Evolutionary conservation across 2,329 filamentous ascomycete species (phyloP).

Genomic region (Ascochyta rabiei): DNA sequence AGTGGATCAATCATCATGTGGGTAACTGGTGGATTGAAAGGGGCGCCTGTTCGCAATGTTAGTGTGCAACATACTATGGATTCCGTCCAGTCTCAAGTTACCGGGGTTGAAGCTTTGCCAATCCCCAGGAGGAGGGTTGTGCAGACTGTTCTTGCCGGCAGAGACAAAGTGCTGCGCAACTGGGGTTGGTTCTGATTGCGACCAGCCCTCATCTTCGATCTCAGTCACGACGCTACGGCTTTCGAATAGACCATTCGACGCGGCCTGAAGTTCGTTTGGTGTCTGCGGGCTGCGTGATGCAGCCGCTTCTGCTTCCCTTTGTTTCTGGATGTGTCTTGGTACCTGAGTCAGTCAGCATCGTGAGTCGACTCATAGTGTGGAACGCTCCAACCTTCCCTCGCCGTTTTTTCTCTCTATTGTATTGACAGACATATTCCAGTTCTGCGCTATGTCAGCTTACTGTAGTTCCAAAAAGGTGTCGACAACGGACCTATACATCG

Average conservation of each 20-base stretch:
- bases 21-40: slow-evolving; percentile 39
- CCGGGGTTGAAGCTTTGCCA: slow-evolving; percentile 41
- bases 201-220: slow-evolving; percentile 48
- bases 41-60: slow-evolving; percentile 23
- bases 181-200: slow-evolving; percentile 43
- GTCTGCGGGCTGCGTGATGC: slow-evolving; percentile 34
- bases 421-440: slow-evolving; percentile 87
- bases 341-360: slow-evolving; percentile 34
- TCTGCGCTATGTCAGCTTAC: slow-evolving; percentile 58
- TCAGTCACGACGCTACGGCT: slow-evolving; percentile 35
- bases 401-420: slow-evolving; percentile 90
- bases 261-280: slow-evolving; percentile 35
- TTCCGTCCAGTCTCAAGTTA: slow-evolving; percentile 18
- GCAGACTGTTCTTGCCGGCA: slow-evolving; percentile 29
- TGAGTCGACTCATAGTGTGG: background rate
- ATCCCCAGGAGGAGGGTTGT: slow-evolving; percentile 32
- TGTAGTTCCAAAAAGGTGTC: no score
- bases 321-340: slow-evolving; percentile 47
- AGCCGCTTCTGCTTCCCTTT: slow-evolving; percentile 43
- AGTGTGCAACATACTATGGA: background rate
- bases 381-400: slow-evolving; percentile 72
- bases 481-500: slow-evolving; percentile 80
- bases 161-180: slow-evolving; percentile 43
- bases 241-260: slow-evolving; percentile 35
- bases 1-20: slow-evolving; percentile 48